These are phyloP conservation scores for Byssoonygena ceratinophila DNA, from an alignment of 2,329 filamentous ascomycete genomes.

Conservation along the genomic window DNA sequence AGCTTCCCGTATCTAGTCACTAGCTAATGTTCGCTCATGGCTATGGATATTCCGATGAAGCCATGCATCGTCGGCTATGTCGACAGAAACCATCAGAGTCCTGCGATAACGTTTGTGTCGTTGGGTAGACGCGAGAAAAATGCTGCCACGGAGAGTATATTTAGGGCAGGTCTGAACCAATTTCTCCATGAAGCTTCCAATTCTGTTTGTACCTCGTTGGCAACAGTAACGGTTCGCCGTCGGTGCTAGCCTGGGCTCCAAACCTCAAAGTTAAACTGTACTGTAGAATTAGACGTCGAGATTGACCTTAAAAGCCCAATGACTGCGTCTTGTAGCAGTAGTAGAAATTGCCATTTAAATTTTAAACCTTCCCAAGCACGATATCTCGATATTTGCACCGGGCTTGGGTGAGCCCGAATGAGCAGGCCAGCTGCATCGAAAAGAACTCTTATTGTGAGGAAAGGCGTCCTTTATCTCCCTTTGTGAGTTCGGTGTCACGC, in stretches of 20 bases:
- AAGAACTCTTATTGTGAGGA: too few species aligned
- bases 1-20: constrained; percentile 16
- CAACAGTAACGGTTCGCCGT: too few species aligned
- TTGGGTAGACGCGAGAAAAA: constrained; percentile 28
- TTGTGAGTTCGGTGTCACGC: neutral
- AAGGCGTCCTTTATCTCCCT: neutral
- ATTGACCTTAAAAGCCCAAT: constrained; percentile 23
- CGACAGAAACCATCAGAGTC: constrained; percentile 17
- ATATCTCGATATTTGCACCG: too few species aligned
- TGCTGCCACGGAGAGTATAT: too few species aligned
- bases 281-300: neutral
- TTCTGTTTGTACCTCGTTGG: too few species aligned
- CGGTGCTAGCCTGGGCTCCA: neutral
- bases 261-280: too few species aligned
- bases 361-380: too few species aligned
- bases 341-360: too few species aligned
- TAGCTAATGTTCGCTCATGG: constrained; percentile 22
- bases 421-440: too few species aligned
- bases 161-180: too few species aligned
- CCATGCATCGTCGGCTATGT: constrained; percentile 27
- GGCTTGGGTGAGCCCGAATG: too few species aligned
- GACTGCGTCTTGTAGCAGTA: constrained; percentile 17
- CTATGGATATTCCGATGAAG: constrained; percentile 25
- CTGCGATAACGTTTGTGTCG: constrained; percentile 26
- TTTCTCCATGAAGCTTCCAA: too few species aligned